Base-by-base conservation (phyloP, 805 yeast species). In the Candida tammaniensis region DNA sequence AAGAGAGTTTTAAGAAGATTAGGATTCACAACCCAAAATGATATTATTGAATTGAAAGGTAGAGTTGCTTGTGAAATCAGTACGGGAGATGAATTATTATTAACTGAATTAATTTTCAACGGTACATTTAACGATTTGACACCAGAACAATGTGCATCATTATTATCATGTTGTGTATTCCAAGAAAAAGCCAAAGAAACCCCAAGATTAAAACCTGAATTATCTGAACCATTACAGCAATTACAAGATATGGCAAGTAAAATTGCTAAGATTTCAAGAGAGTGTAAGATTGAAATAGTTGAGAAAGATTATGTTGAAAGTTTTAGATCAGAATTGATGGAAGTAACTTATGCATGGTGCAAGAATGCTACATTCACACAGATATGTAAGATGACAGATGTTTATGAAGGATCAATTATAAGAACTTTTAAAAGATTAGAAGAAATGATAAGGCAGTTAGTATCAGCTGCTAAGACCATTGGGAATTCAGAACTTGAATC, bases 371-470 rank as follows among this genome's bases (percentile, higher is more conserved):
- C 93, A 0, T 93, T 93, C 60, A 91, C 97, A 0, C 96, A 91
- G 57, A 91, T 93, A 43, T 91, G 98, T 67, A 91, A 91, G 60
- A 88, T 93, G 96, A 93, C 98, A 0, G 98, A 93, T 55, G 98
- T 93, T 27, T 93, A 91, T 49, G 99, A 93, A 66, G 99, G 99
- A 26, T 83, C 95, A 15, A 72, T 93, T 54, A 91, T 93, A 46
- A 80, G 99, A 57, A 85, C 86, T 79, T 93, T 93, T 68, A 83
- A 93, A 59, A 75, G 98, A 54, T 68, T 93, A 36, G 98, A 93
- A 59, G 99, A 93, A 57, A 73, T 93, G 70, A 67, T 93, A 37
- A 78, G 91, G 52, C 98, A 93, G 59, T 72, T 93, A 76, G 80
- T 81, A 28, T 80, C 76, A 47, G 98, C 97, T 10, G 93, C 98